These are phyloP conservation scores for Fusarium circinatum DNA, from an alignment of 2,329 filamentous ascomycete genomes.

Conservation along the genomic window DNA sequence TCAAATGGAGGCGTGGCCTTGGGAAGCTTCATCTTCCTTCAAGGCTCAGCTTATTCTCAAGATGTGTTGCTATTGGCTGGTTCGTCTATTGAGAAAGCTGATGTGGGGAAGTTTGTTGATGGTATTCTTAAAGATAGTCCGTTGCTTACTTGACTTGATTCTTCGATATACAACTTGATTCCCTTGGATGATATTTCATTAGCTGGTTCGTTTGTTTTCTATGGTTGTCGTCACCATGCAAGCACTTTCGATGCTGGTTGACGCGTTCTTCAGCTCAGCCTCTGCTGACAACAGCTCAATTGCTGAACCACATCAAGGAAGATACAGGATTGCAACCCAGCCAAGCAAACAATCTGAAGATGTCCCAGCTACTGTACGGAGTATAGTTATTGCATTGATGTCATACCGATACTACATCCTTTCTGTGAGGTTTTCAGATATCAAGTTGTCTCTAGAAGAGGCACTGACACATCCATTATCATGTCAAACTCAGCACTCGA, in stretches of 20 bases:
- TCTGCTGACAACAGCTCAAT: neutral
- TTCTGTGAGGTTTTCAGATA: no score
- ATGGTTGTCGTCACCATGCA: neutral
- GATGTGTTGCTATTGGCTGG: neutral
- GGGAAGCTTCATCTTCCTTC: slow-evolving; percentile 1
- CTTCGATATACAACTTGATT: neutral
- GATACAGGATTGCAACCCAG: fast-evolving
- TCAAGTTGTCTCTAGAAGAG: neutral
- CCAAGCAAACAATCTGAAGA: neutral
- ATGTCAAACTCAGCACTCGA: neutral
- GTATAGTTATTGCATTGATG: no score
- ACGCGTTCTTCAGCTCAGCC: neutral
- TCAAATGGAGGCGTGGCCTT: slow-evolving; percentile 6
- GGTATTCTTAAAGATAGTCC: neutral
- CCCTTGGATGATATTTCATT: neutral
- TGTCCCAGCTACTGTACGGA: no score
- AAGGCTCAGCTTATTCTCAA: neutral
- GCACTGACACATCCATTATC: neutral
- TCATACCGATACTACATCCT: neutral
- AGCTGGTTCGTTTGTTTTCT: neutral
- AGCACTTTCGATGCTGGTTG: neutral
- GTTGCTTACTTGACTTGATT: slow-evolving; percentile 4
- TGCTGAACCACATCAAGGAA: no score
- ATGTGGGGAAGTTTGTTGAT: neutral
- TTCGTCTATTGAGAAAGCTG: slow-evolving; percentile 9